Evolutionary conservation across 345 rosid species (phyloP).

Genomic region (Melaleuca quinquenervia): DNA sequence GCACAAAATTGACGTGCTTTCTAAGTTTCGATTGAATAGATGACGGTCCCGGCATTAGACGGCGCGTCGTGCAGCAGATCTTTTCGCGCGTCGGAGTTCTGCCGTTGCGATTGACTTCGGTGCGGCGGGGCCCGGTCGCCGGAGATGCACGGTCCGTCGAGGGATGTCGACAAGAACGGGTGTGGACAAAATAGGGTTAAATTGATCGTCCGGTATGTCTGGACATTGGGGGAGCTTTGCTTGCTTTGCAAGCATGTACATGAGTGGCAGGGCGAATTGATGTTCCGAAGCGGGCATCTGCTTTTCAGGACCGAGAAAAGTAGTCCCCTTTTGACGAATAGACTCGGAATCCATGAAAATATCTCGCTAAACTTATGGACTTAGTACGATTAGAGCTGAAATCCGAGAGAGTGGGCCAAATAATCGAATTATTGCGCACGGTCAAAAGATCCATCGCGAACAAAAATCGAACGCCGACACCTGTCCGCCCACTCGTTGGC

Average conservation of each 20-base stretch:
- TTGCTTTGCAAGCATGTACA: not conserved
- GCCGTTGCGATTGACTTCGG: not conserved
- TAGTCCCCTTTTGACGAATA: not conserved
- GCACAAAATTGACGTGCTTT: not conserved
- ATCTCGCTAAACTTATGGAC: not conserved
- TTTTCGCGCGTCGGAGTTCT: not conserved
- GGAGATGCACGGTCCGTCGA: not conserved
- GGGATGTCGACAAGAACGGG: no score
- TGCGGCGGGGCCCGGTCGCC: not conserved
- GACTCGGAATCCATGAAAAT: not conserved
- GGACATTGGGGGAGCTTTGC: not conserved
- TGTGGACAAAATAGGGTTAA: not conserved
- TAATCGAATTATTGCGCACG: not conserved
- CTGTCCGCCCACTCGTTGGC: not conserved
- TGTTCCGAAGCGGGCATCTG: not conserved
- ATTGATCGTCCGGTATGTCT: not conserved
- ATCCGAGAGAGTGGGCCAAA: not conserved
- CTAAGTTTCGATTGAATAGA: not conserved
- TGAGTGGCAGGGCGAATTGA: not conserved
- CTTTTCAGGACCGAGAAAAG: not conserved
- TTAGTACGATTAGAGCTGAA: not conserved
- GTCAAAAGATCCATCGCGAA: not conserved
- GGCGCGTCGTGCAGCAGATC: not conserved
- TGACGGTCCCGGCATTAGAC: not conserved
- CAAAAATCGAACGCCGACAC: not conserved